A percentile compares a stretch with the other conserved stretches of the same genome.
phyloP scores from a whole-genome alignment of 208 protist species.

The Trypanosoma congolense region DNA sequence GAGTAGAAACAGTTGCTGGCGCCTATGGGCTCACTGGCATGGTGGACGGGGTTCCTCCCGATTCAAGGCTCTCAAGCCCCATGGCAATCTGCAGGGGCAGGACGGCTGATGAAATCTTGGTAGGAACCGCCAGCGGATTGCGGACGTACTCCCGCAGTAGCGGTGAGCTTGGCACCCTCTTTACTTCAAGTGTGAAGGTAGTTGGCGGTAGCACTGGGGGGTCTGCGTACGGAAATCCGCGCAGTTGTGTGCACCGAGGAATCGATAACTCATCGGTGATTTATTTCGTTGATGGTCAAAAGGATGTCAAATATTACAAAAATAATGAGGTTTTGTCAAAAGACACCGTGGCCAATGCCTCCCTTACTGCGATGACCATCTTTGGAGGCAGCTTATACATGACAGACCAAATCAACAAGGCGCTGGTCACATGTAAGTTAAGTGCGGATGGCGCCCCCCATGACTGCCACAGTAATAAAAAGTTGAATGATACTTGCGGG shows the following conservation, averaged over 20 bases:
- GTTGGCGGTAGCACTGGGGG: conserved; percentile 1
- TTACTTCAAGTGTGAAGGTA: conserved; percentile 9
- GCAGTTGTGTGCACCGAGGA: neutral
- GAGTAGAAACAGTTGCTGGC: conserved; percentile 37
- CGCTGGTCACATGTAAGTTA: conserved; percentile 25
- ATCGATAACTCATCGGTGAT: neutral
- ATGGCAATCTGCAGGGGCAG: conserved; percentile 31
- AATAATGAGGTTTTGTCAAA: conserved; percentile 6
- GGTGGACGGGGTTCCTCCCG: conserved; percentile 24
- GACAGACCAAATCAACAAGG: conserved; percentile 9
- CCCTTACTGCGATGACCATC: conserved; percentile 26
- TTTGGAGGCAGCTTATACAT: conserved; percentile 26
- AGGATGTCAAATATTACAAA: conserved; percentile 13
- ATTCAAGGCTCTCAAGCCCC: conserved; percentile 30
- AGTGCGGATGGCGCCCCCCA: conserved; percentile 2
- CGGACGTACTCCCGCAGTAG: conserved; percentile 36
- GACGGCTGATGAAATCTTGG: conserved; percentile 28
- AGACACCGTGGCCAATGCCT: neutral
- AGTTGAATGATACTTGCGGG: conserved; percentile 10
- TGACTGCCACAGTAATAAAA: neutral
- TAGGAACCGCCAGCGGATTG: conserved; percentile 28
- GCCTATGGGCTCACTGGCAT: neutral
- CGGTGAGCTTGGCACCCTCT: conserved; percentile 27
- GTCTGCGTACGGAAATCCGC: conserved; percentile 6
- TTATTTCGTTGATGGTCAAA: conserved; percentile 24